Evolutionary conservation across 495 filamentous ascomycete species (phyloP).

Genomic region (Penicillium desertorum): DNA sequence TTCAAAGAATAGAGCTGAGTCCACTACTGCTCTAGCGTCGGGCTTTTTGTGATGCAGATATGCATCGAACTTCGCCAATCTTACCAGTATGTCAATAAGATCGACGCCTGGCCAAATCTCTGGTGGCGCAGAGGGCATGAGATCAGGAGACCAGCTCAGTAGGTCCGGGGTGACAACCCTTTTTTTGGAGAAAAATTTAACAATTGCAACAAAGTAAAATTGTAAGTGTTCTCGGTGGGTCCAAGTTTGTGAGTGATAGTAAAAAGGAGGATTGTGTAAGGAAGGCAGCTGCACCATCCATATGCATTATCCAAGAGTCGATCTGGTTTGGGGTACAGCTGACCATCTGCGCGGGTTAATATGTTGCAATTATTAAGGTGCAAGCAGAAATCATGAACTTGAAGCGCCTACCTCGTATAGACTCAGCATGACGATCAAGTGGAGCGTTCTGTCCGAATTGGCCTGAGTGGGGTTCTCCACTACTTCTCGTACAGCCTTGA

Average conservation of each 20-base stretch:
- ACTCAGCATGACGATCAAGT: slow-evolving; percentile 24
- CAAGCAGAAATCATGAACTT: not conserved
- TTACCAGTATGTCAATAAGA: slow-evolving; percentile 25
- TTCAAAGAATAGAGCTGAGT: slow-evolving; percentile 13
- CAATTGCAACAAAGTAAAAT: slow-evolving; percentile 22
- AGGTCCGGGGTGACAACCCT: slow-evolving; percentile 14
- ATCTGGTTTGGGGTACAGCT: slow-evolving; percentile 17
- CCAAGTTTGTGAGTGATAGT: slow-evolving; percentile 1
- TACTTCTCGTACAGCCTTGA: slow-evolving; percentile 20
- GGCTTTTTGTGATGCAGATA: slow-evolving; percentile 4
- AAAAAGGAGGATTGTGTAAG: slow-evolving; percentile 16
- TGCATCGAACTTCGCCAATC: slow-evolving; percentile 20
- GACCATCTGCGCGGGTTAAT: slow-evolving; percentile 23
- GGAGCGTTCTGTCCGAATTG: slow-evolving; percentile 15
- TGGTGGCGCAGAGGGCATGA: not conserved
- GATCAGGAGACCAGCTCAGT: slow-evolving; percentile 16
- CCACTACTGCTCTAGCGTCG: not conserved
- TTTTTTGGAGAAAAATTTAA: slow-evolving; percentile 23
- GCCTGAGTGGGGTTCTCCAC: slow-evolving; percentile 19
- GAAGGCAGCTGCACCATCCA: slow-evolving; percentile 25
- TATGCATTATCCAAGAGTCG: slow-evolving; percentile 25
- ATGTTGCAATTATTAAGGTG: not conserved
- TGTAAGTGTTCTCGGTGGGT: slow-evolving; percentile 20
- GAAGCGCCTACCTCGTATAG: slow-evolving; percentile 25
- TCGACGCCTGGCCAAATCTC: slow-evolving; percentile 15